These are phyloP conservation scores for Leccinum aurantiacum DNA, from an alignment of 768 basidiomycete species.

Conservation along the genomic window DNA sequence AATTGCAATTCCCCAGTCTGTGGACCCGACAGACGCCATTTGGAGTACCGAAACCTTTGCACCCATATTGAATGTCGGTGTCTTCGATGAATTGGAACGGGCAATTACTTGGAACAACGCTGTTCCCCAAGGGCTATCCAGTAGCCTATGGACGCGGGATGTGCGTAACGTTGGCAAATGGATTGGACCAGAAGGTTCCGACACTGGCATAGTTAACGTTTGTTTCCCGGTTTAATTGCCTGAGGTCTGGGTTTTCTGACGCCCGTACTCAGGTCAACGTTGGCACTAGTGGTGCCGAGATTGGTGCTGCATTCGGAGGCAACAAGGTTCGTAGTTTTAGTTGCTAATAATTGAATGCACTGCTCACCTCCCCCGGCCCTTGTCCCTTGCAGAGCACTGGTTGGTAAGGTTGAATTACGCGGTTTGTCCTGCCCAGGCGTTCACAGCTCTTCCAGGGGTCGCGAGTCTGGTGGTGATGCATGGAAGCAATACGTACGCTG, in stretches of 20 bases:
- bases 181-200: conserved; percentile 88
- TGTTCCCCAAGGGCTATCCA: conserved; percentile 89
- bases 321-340: conserved; percentile 64
- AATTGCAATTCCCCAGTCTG: conserved; percentile 66
- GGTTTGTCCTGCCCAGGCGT: conserved; percentile 17
- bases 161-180: conserved; percentile 84
- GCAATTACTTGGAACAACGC: conserved; percentile 90
- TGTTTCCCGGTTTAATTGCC: conserved; percentile 26
- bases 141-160: conserved; percentile 88
- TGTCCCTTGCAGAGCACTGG: conserved; percentile 64
- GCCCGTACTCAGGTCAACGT: conserved; percentile 52
- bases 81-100: conserved; percentile 84
- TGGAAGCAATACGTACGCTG: conserved; percentile 97
- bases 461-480: conserved; percentile 97
- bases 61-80: conserved; percentile 81
- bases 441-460: conserved; percentile 58
- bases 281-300: conserved; percentile 69
- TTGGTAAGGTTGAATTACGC: conserved; percentile 53
- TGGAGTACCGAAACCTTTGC: conserved; percentile 87
- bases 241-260: conserved; percentile 6
- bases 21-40: conserved; percentile 51
- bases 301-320: conserved; percentile 89
- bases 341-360: conserved; percentile 11
- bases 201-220: conserved; percentile 91
- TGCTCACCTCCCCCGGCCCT: conserved; percentile 16